phyloP scores from a whole-genome alignment of 2,329 filamentous ascomycete genomes.

The Paradendryphiella salina region DNA sequence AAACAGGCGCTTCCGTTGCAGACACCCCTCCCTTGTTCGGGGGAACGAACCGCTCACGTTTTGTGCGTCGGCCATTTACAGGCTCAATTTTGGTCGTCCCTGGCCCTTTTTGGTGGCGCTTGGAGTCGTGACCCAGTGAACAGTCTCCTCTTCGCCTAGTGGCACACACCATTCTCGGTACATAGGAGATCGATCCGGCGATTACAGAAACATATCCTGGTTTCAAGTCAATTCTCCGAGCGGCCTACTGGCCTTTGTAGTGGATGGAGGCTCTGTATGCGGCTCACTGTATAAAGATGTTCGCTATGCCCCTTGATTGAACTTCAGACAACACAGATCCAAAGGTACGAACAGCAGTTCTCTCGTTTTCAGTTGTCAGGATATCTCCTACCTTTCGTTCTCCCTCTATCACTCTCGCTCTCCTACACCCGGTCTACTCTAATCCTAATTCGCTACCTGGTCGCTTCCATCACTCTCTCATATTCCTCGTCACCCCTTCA shows the following conservation, averaged over 20 bases:
- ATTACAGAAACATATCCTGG: conserved; percentile 47
- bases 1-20: conserved; percentile 45
- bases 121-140: conserved; percentile 36
- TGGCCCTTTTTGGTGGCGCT: conserved; percentile 39
- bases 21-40: conserved; percentile 29
- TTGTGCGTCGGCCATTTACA: conserved; percentile 36
- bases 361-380: conserved; percentile 41
- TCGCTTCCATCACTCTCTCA: conserved; percentile 30
- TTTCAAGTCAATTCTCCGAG: conserved; percentile 47
- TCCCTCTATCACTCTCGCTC: conserved; percentile 38
- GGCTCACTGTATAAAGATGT: conserved; percentile 42
- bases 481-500: conserved; percentile 22
- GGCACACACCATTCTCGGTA: conserved; percentile 35
- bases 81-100: conserved; percentile 32
- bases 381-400: conserved; percentile 41
- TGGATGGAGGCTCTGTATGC: conserved; percentile 30
- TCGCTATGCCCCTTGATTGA: conserved; percentile 19
- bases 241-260: conserved; percentile 36
- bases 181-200: conserved; percentile 40
- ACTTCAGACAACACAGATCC: conserved; percentile 32
- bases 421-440: conserved; percentile 27
- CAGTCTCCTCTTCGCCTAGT: conserved; percentile 35
- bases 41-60: conserved; percentile 30
- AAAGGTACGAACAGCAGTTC: conserved; percentile 37
- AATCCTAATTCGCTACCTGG: conserved; percentile 40